Evolutionary conservation across 2,329 filamentous ascomycete genomes (phyloP).

Genomic region (Colletotrichum scovillei): DNA sequence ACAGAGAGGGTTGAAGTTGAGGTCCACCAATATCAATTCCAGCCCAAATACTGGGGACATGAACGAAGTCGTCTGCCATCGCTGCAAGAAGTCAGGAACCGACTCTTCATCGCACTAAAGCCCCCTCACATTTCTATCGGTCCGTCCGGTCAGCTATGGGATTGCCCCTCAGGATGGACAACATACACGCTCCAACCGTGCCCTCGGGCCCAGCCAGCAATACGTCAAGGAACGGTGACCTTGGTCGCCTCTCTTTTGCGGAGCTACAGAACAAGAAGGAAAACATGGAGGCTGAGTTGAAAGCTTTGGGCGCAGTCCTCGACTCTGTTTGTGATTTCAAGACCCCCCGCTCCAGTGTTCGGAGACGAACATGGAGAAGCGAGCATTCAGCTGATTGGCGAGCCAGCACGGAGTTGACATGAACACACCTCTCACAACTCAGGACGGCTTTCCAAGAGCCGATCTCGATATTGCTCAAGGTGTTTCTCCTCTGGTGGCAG

Average conservation of each 20-base stretch:
- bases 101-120: neutral
- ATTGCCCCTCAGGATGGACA: slow-evolving; percentile 59
- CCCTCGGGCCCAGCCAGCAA: slow-evolving; percentile 80
- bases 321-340: slow-evolving; percentile 74
- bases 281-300: slow-evolving; percentile 85
- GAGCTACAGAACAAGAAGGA: slow-evolving; percentile 90
- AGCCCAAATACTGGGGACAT: neutral
- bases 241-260: slow-evolving; percentile 74
- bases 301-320: slow-evolving; percentile 85
- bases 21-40: neutral
- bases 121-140: neutral
- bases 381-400: slow-evolving; percentile 33
- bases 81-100: neutral
- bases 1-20: neutral
- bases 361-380: neutral
- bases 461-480: slow-evolving; percentile 97
- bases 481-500: slow-evolving; percentile 50
- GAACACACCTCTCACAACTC: slow-evolving; percentile 87
- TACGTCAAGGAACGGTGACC: slow-evolving; percentile 68
- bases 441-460: slow-evolving; percentile 90
- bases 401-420: slow-evolving; percentile 91
- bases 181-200: slow-evolving; percentile 68
- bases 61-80: neutral
- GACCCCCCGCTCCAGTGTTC: neutral
- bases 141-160: slow-evolving; percentile 11